Percentiles rank a stretch among this genome's conserved stretches.
These are phyloP conservation scores for Eucalyptus dawsonii DNA, from an alignment of 345 rosid genomes.

Conservation along the genomic window DNA sequence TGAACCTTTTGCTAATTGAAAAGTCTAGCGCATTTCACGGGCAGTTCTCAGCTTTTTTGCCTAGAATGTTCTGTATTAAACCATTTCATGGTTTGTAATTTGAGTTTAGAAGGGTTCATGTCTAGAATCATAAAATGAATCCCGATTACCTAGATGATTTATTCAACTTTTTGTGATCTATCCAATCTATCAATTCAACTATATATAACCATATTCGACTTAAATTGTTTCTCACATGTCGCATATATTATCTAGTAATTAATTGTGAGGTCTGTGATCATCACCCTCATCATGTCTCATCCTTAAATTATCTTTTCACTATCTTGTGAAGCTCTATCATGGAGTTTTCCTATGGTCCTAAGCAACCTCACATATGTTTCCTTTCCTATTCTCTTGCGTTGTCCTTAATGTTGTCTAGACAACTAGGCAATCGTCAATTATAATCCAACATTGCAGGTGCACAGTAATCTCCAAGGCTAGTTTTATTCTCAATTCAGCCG, in stretches of 20 bases:
- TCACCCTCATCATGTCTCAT: not conserved
- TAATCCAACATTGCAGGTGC: not conserved
- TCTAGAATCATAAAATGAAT: not conserved
- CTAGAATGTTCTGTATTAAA: not conserved
- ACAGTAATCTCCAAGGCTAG: not conserved
- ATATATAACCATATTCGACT: not conserved
- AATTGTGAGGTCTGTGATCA: not conserved
- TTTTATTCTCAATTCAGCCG: not conserved
- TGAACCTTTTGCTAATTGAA: not conserved
- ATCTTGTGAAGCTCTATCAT: not conserved
- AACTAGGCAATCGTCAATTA: not conserved
- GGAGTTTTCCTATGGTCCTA: not conserved
- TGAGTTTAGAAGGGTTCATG: not conserved
- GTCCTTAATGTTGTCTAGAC: not conserved
- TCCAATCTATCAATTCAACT: not conserved
- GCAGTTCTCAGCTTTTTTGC: not conserved
- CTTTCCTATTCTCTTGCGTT: not conserved
- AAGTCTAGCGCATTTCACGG: not conserved
- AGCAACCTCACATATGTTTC: not conserved
- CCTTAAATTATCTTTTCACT: not conserved
- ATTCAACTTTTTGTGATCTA: not conserved
- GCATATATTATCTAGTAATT: not conserved
- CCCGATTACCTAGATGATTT: not conserved
- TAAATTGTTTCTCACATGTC: not conserved
- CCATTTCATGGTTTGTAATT: not conserved